Evolutionary conservation across 805 yeast genomes (phyloP), one percentile per base, ranked within the genome.

Genomic region (Saturnispora dispora): DNA sequence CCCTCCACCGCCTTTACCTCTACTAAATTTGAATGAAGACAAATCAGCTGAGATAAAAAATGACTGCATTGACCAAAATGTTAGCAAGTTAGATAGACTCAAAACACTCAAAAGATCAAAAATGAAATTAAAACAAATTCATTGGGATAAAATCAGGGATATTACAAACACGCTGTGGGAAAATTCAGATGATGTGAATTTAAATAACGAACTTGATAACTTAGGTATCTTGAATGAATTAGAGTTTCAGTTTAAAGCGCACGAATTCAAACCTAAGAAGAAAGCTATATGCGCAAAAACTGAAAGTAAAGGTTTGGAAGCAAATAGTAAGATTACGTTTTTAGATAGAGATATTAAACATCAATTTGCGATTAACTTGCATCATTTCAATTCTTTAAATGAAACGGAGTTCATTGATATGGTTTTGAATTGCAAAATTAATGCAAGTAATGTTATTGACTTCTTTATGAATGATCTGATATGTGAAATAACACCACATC

Each of bases 291-390:
- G 18, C 3, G 74, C 69, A 52, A 71, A 68, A 61, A 76, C 72
- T 9, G 69, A 72, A 1, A 68, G 71, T 53, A 70, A 66, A 57
- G 52, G 51, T 22, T 75, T 76, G 51, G 13, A 5, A 18, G 23
- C 25, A 17, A 30, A 22, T 42, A 6, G 15, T 22, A 75, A 78
- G 57, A 60, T 79, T 3, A 61, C 82, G 0, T 80, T 83, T 57
- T 70, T 85, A 57, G 74, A 90, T 0, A 72, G 89, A 54, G 93
- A 85, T 56, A 60, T 83, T 18, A 82, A 87, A 2, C 93, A 85
- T 59, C 90, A 85, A 60, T 84, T 85, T 66, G 88, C 88, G 40
- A 85, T 85, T 58, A 85, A 85, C 60, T 70, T 85, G 51, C 90
- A 85, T 59, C 72, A 77, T 60, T 85, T 78, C 63, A 76, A 80